A percentile compares a stretch with the other conserved stretches of the same genome.
Conservation (phyloP, 164 flowering plant species). For the Kingdonia uniflora region DNA sequence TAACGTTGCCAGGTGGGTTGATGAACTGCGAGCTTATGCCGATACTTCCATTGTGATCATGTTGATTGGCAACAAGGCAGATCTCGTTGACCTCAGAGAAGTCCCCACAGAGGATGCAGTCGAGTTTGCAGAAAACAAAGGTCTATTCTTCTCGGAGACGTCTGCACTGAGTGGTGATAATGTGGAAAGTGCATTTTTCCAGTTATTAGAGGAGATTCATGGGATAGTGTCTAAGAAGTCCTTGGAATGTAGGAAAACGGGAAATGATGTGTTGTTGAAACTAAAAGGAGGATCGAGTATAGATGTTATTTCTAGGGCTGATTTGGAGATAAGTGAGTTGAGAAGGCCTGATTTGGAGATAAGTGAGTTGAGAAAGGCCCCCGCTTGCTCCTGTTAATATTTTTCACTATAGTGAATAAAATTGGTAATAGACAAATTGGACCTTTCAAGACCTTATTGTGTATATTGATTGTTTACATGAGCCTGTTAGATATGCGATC, state of each 20-base stretch:
- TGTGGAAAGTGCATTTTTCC: conserved; percentile 59
- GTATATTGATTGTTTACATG: too few relatives aligned
- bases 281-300: not conserved
- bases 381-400: not conserved
- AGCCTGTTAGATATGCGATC: too few relatives aligned
- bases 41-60: conserved; percentile 45
- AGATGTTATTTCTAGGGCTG: conserved; percentile 1
- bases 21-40: not conserved
- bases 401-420: too few relatives aligned
- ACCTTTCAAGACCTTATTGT: too few relatives aligned
- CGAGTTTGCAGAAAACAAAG: conserved; percentile 46
- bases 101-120: conserved; percentile 47
- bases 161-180: conserved; percentile 48
- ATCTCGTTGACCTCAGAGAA: conserved; percentile 34
- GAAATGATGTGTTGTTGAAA: not conserved
- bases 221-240: conserved; percentile 32
- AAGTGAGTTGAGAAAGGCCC: not conserved
- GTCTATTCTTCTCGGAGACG: conserved; percentile 48
- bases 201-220: conserved; percentile 48
- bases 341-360: not conserved
- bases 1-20: conserved; percentile 17
- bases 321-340: not conserved
- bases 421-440: too few relatives aligned
- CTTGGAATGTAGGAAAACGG: conserved; percentile 16
- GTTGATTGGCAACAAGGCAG: conserved; percentile 71